Evolutionary conservation across 208 protist genomes (phyloP).

Genomic region (Trypanosomatidae sp.): DNA sequence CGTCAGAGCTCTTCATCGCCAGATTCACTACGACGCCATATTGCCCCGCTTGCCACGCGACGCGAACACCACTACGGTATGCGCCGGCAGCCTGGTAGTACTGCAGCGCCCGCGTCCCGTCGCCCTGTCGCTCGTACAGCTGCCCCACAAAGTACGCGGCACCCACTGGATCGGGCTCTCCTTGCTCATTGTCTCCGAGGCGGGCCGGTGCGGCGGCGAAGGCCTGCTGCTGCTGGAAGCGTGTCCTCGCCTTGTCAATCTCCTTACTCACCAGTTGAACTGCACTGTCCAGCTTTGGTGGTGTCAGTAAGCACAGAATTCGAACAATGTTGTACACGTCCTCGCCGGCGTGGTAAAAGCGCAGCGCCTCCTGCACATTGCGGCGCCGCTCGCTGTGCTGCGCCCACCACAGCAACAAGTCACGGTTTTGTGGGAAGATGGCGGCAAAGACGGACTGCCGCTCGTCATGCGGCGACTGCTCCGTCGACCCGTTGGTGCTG

Average conservation of each 20-base stretch:
- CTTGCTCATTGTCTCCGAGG: slow-evolving; percentile 13
- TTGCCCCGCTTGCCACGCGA: slow-evolving; percentile 76
- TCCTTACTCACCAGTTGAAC: slow-evolving; percentile 82
- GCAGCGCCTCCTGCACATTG: slow-evolving; percentile 87
- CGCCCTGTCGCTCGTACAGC: slow-evolving; percentile 82
- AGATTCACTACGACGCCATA: slow-evolving; percentile 75
- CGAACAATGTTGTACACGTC: slow-evolving; percentile 92
- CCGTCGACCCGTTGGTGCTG: slow-evolving; percentile 2
- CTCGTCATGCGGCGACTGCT: slow-evolving; percentile 10
- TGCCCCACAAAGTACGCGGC: slow-evolving; percentile 94
- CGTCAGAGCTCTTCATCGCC: slow-evolving; percentile 73
- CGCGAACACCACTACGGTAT: slow-evolving; percentile 89
- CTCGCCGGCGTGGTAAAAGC: slow-evolving; percentile 88
- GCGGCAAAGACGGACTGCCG: slow-evolving; percentile 42
- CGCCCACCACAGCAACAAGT: slow-evolving; percentile 93
- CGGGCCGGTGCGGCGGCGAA: slow-evolving; percentile 26
- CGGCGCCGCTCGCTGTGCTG: slow-evolving; percentile 89
- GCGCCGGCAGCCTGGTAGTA: slow-evolving; percentile 89
- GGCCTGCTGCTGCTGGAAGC: slow-evolving; percentile 55
- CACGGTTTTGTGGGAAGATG: slow-evolving; percentile 72
- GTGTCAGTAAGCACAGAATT: slow-evolving; percentile 77
- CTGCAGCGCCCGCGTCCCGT: slow-evolving; percentile 75
- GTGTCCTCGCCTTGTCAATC: slow-evolving; percentile 48
- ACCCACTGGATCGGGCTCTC: slow-evolving; percentile 64
- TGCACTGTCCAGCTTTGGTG: slow-evolving; percentile 84